phyloP scores from a whole-genome alignment of 176 grass and related monocot species.

The Oryza brachyantha region DNA sequence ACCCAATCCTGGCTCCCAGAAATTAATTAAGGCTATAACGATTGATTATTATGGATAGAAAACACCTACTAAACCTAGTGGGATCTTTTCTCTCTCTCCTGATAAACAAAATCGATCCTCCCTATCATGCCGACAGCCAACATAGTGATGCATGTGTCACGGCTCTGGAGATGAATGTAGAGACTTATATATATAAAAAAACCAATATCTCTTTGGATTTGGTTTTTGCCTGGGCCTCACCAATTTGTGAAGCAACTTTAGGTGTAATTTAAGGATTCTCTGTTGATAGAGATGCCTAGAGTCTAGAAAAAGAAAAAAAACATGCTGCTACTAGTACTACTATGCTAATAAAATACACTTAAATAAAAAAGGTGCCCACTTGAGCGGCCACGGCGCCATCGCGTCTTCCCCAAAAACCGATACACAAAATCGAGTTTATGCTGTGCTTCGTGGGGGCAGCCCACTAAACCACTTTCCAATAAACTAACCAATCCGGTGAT shows the following conservation, averaged over 20 bases:
- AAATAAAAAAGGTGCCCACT: constrained; percentile 1
- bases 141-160: neutral
- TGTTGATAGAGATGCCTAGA: constrained; percentile 19
- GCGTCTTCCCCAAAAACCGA: neutral
- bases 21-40: neutral
- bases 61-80: constrained; percentile 1
- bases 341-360: neutral
- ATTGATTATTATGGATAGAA: neutral
- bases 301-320: neutral
- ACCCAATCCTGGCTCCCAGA: neutral
- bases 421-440: constrained; percentile 16
- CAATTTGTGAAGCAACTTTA: constrained; percentile 20
- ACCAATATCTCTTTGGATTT: constrained; percentile 40
- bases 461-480: neutral
- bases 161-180: neutral
- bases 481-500: neutral
- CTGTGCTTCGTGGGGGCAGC: constrained; percentile 42
- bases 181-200: neutral
- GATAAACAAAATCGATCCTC: neutral
- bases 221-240: constrained; percentile 10
- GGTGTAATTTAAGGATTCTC: constrained; percentile 27
- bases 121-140: neutral
- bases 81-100: neutral
- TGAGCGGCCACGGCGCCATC: constrained; percentile 12
- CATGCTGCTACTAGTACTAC: neutral